Conservation (phyloP, 305 asterid genomes). For the Euphrasia arctica region DNA sequence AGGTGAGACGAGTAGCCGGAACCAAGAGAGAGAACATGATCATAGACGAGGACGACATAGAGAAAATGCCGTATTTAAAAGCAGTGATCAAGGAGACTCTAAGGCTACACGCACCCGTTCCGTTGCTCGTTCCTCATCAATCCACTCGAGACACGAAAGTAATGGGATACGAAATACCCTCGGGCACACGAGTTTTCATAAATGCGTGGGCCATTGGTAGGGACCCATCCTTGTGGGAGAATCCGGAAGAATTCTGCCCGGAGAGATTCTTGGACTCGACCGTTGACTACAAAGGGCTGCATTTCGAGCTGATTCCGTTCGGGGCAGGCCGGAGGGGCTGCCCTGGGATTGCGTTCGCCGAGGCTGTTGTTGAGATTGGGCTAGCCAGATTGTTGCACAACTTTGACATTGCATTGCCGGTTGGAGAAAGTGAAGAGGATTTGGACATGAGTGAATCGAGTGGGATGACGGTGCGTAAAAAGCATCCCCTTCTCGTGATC, state of each 20-base stretch:
- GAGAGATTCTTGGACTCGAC: constrained; percentile 36
- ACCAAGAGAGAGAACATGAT: constrained; percentile 9
- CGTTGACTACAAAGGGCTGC: constrained; percentile 29
- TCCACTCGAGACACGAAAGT: constrained; percentile 32
- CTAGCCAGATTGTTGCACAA: constrained; percentile 37
- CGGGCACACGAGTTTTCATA: constrained; percentile 34
- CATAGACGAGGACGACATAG: constrained; percentile 31
- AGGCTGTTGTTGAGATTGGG: constrained; percentile 34
- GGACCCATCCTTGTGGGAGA: constrained; percentile 40
- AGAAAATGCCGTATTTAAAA: constrained; percentile 32
- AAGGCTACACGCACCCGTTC: constrained; percentile 36
- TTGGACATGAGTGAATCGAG: constrained; percentile 35
- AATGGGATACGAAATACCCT: constrained; percentile 35
- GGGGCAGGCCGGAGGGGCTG: constrained; percentile 54
- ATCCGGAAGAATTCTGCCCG: constrained; percentile 36
- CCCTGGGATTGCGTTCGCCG: constrained; percentile 34
- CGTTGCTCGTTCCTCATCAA: constrained; percentile 32
- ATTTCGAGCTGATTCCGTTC: constrained; percentile 44
- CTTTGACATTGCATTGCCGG: constrained; percentile 35
- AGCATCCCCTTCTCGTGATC: constrained; percentile 28
- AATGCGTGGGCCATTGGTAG: constrained; percentile 41
- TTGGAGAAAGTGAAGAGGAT: constrained; percentile 23
- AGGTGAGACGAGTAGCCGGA: constrained; percentile 24
- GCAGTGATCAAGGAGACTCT: constrained; percentile 47
- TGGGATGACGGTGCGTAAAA: constrained; percentile 32